Evolutionary conservation across 805 yeast genomes (phyloP), one percentile per base, ranked within the genome.

Genomic region (Zygosaccharomyces bisporus): DNA sequence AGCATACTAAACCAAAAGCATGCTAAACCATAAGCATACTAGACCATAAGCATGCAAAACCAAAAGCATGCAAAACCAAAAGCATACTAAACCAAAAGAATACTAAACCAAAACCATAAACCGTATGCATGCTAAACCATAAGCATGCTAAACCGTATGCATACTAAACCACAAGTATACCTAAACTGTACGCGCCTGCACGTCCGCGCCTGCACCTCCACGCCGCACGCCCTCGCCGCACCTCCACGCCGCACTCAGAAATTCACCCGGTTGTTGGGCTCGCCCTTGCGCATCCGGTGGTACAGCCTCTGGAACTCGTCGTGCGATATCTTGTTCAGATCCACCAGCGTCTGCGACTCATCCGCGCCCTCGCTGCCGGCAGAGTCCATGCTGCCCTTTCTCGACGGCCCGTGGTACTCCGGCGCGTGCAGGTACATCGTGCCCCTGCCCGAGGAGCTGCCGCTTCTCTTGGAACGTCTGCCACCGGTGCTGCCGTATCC

Each of bases 221-320:
- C n/a, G n/a, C n/a, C n/a, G n/a, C n/a, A n/a, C 25, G 25, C 25
- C 25, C 8, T 9, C 25, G 8, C 8, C 25, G 6, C 35, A 17
- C 18, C 30, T 25, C 30, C 10, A 16, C 7, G 17, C 14, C 8
- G 17, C 34, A 25, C 39, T 42, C 39, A 51, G 31, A 49, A 49
- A 40, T 51, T 51, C 13, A 51, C 55, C 39, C 50, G 37, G 46
- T 51, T 51, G 47, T 49, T 49, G 25, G 55, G 55, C 42, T 49
- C 55, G 20, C 55, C 53, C 42, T 45, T 48, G 45, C 47, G 46
- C 35, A 49, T 29, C 24, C 38, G 24, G 35, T 47, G 37, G 45
- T 46, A 48, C 35, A 51, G 16, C 19, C 38, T 36, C 35, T 51
- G 46, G 30, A 51, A 43, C 48, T 51, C 55, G 37, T 37, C 49